phyloP scores from a whole-genome alignment of 176 grass and related monocot species.

The Eleusine coracana region DNA sequence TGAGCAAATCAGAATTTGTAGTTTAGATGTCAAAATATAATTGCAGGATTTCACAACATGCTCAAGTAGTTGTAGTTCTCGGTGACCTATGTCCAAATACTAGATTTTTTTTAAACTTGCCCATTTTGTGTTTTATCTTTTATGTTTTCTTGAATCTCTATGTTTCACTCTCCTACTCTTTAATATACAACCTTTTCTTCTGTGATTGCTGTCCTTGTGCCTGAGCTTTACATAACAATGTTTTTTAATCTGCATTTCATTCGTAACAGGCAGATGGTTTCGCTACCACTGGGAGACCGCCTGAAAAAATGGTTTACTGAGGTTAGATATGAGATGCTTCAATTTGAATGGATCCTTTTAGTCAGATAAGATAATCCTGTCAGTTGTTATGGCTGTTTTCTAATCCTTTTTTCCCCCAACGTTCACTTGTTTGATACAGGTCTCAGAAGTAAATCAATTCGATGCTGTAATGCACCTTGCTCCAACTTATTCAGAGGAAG shows the following conservation, averaged over 20 bases:
- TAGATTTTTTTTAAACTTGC: too few species aligned
- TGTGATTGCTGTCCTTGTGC: not conserved
- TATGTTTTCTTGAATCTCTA: not conserved
- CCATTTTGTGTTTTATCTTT: not conserved
- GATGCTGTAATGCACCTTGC: constrained; percentile 72
- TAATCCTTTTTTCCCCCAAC: not conserved
- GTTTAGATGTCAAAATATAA: not conserved
- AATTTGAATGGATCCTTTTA: not conserved
- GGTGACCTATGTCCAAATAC: too few species aligned
- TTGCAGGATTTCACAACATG: too few species aligned
- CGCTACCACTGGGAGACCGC: constrained; percentile 57
- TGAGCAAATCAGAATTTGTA: too few species aligned
- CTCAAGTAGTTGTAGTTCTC: too few species aligned
- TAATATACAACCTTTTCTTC: not conserved
- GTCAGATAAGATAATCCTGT: not conserved
- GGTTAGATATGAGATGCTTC: constrained; percentile 43
- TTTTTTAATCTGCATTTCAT: constrained; percentile 1
- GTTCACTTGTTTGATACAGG: constrained; percentile 37
- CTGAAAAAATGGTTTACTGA: constrained; percentile 73
- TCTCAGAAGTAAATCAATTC: constrained; percentile 64
- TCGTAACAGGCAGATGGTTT: constrained; percentile 49
- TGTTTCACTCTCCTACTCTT: not conserved
- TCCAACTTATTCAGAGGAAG: constrained; percentile 49
- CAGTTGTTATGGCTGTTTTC: not conserved
- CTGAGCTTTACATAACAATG: not conserved